Base-by-base conservation (phyloP, 2,329 filamentous ascomycete species). In the Epichloe glyceriae region DNA sequence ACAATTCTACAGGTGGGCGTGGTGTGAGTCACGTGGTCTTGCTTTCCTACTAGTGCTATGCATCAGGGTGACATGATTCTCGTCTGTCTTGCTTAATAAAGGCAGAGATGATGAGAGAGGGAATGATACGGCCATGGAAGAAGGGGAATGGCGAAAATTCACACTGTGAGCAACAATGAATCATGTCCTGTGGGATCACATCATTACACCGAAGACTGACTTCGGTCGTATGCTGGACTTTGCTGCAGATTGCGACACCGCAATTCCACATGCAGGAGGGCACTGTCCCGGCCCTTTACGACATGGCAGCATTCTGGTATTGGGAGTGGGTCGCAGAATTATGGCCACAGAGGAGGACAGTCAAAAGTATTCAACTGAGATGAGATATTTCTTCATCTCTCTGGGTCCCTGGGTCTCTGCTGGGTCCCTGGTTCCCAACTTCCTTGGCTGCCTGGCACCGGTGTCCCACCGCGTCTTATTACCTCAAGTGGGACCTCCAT, bases 401-500 rank as follows among this genome's bases (percentile, higher is more conserved):
- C 26, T 8, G 8, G 7, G 26, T n/a, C 33, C 10, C 47, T 42
- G 30, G 33, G 5, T 12, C 15, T n/a, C 26, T 26, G 35, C n/a
- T 15, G 14, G n/a, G n/a, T 8, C 38, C 39, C n/a, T 15, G 14
- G n/a, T 4, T 15, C 26, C 15, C 22, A 5, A 19, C 20, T 26
- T 8, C 37, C 39, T 19, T 20, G 15, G 20, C 17, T 38, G 26
- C 8, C 8, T 30, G 26, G 26, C 26, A 26, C 26, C 26, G 8
- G 8, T 30, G 26, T 30, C 26, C 26, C 26, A 30, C n/a, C 15
- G 26, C 33, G 8, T 50, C 44, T 46, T 53, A 51, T 51, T 40
- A 17, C 46, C 38, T 49, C 50, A 41, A 38, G 50, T 50, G 51
- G 51, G 39, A 38, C 51, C 51, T 20, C 15, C 12, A 40, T 5